Evolutionary conservation across 2,329 filamentous ascomycete species (phyloP), one percentile per base, ranked within the genome.

Genomic region (Verruconis gallopava): DNA sequence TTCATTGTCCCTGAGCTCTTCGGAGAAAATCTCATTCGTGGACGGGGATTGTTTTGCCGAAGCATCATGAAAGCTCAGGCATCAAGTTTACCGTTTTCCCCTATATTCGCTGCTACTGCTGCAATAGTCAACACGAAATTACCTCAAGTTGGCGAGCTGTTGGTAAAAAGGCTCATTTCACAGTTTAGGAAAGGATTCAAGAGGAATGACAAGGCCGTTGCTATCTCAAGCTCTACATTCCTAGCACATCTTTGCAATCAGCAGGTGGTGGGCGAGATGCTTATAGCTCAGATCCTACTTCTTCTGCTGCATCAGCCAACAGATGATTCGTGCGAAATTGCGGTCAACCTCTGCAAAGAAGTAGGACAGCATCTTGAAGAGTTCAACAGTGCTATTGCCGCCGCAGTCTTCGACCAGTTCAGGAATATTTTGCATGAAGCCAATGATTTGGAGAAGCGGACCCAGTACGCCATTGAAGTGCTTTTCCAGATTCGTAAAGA

Each of bases 401-500:
- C 89, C 50, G 83, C 81, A 18, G 85, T 98, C 5, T 98, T 93
- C 56, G 91, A 98, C 55, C 88, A 94, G 60, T 93, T 98, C 67
- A 72, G 91, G 52, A 89, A 81, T 52, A 95, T 96, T 48, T 68
- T 98, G 5, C 89, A 98, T 65, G 91, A 98, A 61, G 86, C 86
- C 4, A 44, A 35, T 35, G 88, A 91, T 55, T 94, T 98, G 58
- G 89, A 96, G 57, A 95, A 94, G 69, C 75, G 91, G 49, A 88
- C 89, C n/a, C 91, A 98, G 64, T 98, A 96, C 63, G 94, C 94
- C 84, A 89, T 98, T 44, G 91, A 98, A 60, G 91, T 96, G 4
- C 66, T 98, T 34, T 98, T 98, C 59, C 88, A 98, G 64, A 81
- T 95, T 43, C 77, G 91, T 48, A 94, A 95, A 63, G 89, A 96